phyloP scores from a whole-genome alignment of 805 yeast genomes.

The Isabelozyma rhagii region DNA sequence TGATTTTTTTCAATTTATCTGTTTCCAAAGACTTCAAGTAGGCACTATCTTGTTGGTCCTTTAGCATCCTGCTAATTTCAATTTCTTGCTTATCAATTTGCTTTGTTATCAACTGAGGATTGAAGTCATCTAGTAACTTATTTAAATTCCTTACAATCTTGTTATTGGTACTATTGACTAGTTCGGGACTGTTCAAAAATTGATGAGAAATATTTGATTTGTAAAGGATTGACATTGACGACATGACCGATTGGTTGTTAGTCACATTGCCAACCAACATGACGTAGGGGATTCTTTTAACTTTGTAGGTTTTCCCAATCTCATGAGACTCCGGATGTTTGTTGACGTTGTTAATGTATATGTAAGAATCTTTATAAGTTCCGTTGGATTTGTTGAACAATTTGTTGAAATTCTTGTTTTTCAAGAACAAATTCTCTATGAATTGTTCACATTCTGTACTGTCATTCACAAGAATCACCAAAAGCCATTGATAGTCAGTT shows the following conservation, averaged over 20 bases:
- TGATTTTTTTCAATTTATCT: slow-evolving; percentile 37
- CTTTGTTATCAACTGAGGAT: slow-evolving; percentile 37
- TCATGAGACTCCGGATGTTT: slow-evolving; percentile 36
- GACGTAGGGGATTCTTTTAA: slow-evolving; percentile 33
- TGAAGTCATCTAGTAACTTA: slow-evolving; percentile 24
- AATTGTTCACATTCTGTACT: slow-evolving; percentile 15
- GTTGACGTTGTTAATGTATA: slow-evolving; percentile 30
- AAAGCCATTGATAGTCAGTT: slow-evolving; percentile 27
- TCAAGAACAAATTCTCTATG: slow-evolving; percentile 10
- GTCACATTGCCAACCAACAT: slow-evolving; percentile 34
- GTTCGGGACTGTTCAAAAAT: slow-evolving; percentile 10
- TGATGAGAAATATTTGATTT: slow-evolving; percentile 21
- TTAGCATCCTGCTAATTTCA: slow-evolving; percentile 34
- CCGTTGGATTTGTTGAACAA: slow-evolving; percentile 28
- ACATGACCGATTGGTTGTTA: slow-evolving; percentile 30
- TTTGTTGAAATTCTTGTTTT: slow-evolving; percentile 12
- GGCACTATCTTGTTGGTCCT: slow-evolving; percentile 43
- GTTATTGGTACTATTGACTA: slow-evolving; percentile 14
- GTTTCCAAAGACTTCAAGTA: slow-evolving; percentile 38
- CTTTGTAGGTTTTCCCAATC: slow-evolving; percentile 29
- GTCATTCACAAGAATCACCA: slow-evolving; percentile 30
- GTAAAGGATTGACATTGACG: slow-evolving; percentile 37
- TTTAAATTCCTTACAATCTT: slow-evolving; percentile 22
- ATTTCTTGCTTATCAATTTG: slow-evolving; percentile 39
- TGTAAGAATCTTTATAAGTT: slow-evolving; percentile 20